These are phyloP conservation scores for Pleurozium schreberi DNA, from an alignment of 225 moss, liverwort and hornwort genomes.

Conservation along the genomic window DNA sequence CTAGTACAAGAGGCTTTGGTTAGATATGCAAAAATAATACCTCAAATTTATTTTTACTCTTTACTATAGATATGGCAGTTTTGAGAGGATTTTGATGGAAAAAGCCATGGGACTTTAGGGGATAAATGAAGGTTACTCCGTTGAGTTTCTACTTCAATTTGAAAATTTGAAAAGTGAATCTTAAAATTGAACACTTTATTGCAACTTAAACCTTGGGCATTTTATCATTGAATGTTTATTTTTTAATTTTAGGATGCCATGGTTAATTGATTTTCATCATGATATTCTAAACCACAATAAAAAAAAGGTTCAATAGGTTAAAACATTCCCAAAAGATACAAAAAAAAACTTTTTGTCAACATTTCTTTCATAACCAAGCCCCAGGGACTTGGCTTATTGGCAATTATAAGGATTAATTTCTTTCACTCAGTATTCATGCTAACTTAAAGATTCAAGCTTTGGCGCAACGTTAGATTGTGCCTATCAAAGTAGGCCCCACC, in stretches of 20 bases:
- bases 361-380: too few species aligned
- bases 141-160: background rate
- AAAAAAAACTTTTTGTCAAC: too few species aligned
- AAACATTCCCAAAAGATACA: too few species aligned
- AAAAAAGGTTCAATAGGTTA: rapidly evolving
- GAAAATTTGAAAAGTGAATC: background rate
- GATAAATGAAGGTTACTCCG: background rate
- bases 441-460: background rate
- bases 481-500: too few species aligned
- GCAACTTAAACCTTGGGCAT: background rate
- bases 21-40: too few species aligned
- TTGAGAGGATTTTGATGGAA: too few species aligned
- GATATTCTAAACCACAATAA: background rate
- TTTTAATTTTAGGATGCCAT: background rate
- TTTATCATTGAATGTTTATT: background rate
- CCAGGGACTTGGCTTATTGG: rapidly evolving
- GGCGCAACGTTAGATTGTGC: too few species aligned
- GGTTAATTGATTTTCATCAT: background rate
- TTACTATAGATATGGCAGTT: too few species aligned
- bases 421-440: background rate
- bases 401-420: background rate
- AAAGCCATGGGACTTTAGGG: too few species aligned
- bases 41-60: too few species aligned
- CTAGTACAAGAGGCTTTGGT: too few species aligned
- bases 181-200: background rate